Conservation (phyloP, 2,329 filamentous ascomycete genomes). For the Pyrenophora teres region DNA sequence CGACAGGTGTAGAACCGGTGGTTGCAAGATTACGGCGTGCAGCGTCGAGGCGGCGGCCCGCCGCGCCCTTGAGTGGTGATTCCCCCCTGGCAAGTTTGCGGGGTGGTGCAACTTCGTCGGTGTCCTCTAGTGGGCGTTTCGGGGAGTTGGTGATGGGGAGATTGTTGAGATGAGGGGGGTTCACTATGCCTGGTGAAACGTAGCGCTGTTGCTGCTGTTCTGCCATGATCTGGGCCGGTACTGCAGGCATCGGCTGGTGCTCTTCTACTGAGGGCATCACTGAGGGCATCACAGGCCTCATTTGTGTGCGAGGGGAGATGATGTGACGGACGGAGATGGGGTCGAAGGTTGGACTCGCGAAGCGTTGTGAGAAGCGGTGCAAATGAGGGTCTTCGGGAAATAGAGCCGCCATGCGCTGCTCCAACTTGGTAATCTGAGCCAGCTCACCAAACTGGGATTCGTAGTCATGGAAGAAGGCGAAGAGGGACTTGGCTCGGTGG, state of each 20-base stretch:
- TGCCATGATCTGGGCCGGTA: conserved; percentile 23
- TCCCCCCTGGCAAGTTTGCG: conserved; percentile 88
- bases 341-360: conserved; percentile 71
- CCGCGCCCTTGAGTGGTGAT: conserved; percentile 89
- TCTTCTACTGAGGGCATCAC: conserved; percentile 41
- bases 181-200: conserved; percentile 33
- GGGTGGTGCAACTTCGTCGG: conserved; percentile 77
- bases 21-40: conserved; percentile 57
- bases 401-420: conserved; percentile 90
- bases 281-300: conserved; percentile 55
- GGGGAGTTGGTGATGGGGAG: conserved; percentile 47
- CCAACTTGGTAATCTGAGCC: conserved; percentile 85
- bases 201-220: conserved; percentile 31
- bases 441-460: conserved; percentile 94
- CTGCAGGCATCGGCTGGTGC: conserved; percentile 20
- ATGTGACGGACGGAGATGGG: conserved; percentile 81
- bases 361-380: conserved; percentile 75
- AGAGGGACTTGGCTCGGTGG: conserved; percentile 79
- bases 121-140: conserved; percentile 56
- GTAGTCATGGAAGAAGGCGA: conserved; percentile 91
- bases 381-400: conserved; percentile 86
- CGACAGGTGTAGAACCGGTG: conserved; percentile 34
- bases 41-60: conserved; percentile 82
- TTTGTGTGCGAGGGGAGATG: conserved; percentile 79
- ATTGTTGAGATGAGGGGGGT: conserved; percentile 39